A percentile compares a stretch with the other conserved stretches of the same genome.
Evolutionary conservation across 208 protist species (phyloP).

Genomic region (Acanthamoeba lugdunensis): DNA sequence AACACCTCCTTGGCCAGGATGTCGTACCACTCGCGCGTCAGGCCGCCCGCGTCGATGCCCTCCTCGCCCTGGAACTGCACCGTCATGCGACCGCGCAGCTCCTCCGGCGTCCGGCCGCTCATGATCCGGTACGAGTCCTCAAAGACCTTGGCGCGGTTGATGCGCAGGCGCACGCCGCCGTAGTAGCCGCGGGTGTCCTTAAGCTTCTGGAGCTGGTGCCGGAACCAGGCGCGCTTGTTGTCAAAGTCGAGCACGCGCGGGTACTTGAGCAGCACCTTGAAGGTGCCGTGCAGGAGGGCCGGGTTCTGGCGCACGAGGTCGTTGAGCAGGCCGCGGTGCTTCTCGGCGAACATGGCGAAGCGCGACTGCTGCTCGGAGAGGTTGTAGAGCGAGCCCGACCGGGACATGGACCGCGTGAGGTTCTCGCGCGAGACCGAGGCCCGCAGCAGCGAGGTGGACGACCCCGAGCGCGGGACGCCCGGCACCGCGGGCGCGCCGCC

Average conservation of each 20-base stretch:
- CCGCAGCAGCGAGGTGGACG: slow-evolving; percentile 12
- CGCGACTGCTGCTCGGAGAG: slow-evolving; percentile 49
- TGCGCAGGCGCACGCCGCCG: slow-evolving; percentile 73
- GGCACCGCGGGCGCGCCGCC: neutral
- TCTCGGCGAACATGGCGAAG: slow-evolving; percentile 62
- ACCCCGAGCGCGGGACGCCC: neutral
- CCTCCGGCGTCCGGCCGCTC: slow-evolving; percentile 80
- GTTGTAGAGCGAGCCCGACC: slow-evolving; percentile 44
- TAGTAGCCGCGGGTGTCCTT: slow-evolving; percentile 74
- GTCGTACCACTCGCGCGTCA: slow-evolving; percentile 97
- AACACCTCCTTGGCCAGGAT: slow-evolving; percentile 95
- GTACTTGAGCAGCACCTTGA: slow-evolving; percentile 79
- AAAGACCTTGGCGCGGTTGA: slow-evolving; percentile 81
- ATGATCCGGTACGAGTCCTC: slow-evolving; percentile 81
- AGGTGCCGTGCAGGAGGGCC: slow-evolving; percentile 74
- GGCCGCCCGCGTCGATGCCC: slow-evolving; percentile 91
- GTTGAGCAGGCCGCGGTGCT: slow-evolving; percentile 77
- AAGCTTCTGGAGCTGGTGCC: slow-evolving; percentile 74
- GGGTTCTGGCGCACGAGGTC: slow-evolving; percentile 81
- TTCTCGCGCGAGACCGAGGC: slow-evolving; percentile 32
- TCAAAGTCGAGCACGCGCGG: slow-evolving; percentile 84
- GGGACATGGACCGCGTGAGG: slow-evolving; percentile 16
- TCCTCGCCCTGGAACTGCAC: slow-evolving; percentile 95
- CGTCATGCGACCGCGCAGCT: slow-evolving; percentile 90
- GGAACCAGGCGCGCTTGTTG: slow-evolving; percentile 84